phyloP scores from a whole-genome alignment of 441 rosid species.

The Bocquillonia castaneifolia region DNA sequence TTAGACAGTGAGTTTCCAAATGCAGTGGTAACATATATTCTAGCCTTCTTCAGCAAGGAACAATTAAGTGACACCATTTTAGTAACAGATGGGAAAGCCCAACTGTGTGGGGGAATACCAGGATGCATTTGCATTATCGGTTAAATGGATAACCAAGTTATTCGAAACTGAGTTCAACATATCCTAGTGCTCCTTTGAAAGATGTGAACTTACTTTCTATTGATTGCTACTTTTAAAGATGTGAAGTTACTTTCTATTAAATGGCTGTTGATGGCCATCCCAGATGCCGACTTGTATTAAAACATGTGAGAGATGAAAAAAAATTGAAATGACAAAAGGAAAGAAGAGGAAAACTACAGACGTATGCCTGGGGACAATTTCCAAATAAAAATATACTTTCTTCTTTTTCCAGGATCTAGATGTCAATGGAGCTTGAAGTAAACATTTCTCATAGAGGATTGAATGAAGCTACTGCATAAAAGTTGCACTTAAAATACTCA shows the following conservation, averaged over 20 bases:
- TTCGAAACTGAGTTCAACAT: background rate
- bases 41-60: background rate
- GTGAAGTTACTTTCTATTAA: background rate
- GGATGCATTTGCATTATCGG: conserved; percentile 2
- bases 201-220: background rate
- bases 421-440: background rate
- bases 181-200: background rate
- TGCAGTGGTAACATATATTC: background rate
- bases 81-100: background rate
- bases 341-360: background rate
- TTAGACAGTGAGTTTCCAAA: conserved; percentile 6
- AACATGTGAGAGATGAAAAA: background rate
- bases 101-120: background rate
- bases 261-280: background rate
- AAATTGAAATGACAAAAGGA: no score
- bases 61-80: background rate
- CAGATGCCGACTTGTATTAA: background rate
- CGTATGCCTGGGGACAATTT: background rate
- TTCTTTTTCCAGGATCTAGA: background rate
- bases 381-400: background rate
- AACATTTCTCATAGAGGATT: background rate
- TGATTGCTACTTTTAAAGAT: background rate
- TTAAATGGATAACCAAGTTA: background rate
- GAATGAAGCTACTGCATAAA: background rate
- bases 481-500: background rate